Conservation (phyloP, 768 basidiomycete species). For the Rhizopogon vesiculosus region DNA sequence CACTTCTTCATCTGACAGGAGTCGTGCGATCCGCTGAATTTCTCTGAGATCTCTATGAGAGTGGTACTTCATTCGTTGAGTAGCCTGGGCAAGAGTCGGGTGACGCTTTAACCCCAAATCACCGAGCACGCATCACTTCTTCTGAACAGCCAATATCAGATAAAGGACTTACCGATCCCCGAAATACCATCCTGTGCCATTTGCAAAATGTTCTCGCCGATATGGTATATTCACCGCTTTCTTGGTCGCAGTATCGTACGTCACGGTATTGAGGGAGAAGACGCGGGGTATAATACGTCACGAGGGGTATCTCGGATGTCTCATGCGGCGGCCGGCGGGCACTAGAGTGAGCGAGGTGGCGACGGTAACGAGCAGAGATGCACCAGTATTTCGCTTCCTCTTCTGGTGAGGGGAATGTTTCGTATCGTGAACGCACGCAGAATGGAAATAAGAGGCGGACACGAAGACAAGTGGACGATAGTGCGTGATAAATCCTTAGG, state of each 20-base stretch:
- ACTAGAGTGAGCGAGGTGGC: constrained; percentile 12
- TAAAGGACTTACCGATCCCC: constrained; percentile 30
- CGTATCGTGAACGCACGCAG: constrained; percentile 10
- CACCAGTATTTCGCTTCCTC: constrained; percentile 29
- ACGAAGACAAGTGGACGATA: constrained; percentile 13
- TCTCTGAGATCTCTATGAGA: constrained; percentile 34
- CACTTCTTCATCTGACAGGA: constrained; percentile 33
- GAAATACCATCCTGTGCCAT: constrained; percentile 45
- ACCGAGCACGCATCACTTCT: neutral
- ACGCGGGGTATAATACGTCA: constrained; percentile 31
- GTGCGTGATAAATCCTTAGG: constrained; percentile 5
- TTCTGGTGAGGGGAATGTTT: constrained; percentile 15
- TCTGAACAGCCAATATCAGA: neutral
- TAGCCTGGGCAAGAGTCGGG: constrained; percentile 31
- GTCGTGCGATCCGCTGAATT: constrained; percentile 36
- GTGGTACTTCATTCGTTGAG: constrained; percentile 28
- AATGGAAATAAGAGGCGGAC: constrained; percentile 7
- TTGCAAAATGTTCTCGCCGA: constrained; percentile 35
- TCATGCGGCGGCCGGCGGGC: constrained; percentile 5
- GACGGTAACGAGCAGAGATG: constrained; percentile 20
- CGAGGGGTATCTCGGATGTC: constrained; percentile 12
- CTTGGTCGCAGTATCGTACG: neutral
- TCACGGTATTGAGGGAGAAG: constrained; percentile 36
- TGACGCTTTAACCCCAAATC: constrained; percentile 21
- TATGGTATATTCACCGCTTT: constrained; percentile 19